phyloP scores from a whole-genome alignment of 202 grass and related monocot species.

The Miscanthus sacchariflorus region DNA sequence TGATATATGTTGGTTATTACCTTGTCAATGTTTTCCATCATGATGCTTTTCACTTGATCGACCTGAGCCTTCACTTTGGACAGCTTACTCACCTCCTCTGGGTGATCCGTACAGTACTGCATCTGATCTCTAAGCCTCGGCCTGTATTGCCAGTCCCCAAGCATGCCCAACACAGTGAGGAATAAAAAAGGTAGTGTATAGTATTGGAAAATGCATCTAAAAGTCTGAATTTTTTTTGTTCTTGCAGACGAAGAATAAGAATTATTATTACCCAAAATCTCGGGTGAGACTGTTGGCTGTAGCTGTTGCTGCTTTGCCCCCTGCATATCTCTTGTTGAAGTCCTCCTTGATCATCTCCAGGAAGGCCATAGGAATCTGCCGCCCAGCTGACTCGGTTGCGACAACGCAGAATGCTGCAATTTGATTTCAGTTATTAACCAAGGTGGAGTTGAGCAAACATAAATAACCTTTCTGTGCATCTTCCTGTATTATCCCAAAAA shows the following conservation, averaged over 20 bases:
- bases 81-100: constrained; percentile 72
- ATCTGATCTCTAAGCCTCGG: constrained; percentile 74
- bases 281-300: constrained; percentile 66
- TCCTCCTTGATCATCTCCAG: constrained; percentile 74
- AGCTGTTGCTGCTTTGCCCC: constrained; percentile 73
- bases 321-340: constrained; percentile 69
- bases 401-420: constrained; percentile 72
- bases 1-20: constrained; percentile 29
- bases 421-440: not conserved
- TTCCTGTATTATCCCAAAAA: not conserved
- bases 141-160: constrained; percentile 38
- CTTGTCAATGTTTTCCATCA: constrained; percentile 87
- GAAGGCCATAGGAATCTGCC: constrained; percentile 67
- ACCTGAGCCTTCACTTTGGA: constrained; percentile 78
- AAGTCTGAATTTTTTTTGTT: not conserved
- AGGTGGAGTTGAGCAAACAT: not conserved
- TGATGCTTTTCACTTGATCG: constrained; percentile 75
- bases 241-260: constrained; percentile 1
- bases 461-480: not conserved
- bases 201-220: not conserved
- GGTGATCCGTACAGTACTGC: constrained; percentile 77
- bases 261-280: constrained; percentile 63
- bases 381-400: constrained; percentile 57
- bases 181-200: not conserved
- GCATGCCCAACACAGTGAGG: not conserved